phyloP scores from a whole-genome alignment of 2,329 filamentous ascomycete species.

The Diplodia corticola region DNA sequence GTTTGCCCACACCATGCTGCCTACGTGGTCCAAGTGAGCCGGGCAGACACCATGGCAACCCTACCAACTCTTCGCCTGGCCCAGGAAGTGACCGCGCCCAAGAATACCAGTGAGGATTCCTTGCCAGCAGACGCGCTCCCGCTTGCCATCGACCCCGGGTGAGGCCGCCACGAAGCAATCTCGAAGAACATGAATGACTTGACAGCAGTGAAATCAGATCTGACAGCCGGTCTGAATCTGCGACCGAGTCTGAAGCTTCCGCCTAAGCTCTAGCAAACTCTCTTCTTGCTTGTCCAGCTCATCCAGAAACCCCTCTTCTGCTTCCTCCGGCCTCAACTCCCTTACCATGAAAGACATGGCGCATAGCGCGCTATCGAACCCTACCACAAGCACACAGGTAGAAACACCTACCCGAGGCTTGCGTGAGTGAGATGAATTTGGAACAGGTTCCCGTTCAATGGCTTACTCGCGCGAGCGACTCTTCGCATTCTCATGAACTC shows the following conservation, averaged over 20 bases:
- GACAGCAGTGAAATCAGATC: not conserved
- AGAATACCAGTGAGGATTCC: not conserved
- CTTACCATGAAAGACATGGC: not conserved
- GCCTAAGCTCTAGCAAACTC: not conserved
- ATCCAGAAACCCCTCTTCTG: not conserved
- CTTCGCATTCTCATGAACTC: not conserved
- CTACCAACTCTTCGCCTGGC: not conserved
- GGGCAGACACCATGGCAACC: not conserved
- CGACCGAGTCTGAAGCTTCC: not conserved
- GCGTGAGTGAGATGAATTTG: not conserved
- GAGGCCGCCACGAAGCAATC: not conserved
- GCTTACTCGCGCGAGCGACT: not conserved
- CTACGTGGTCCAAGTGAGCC: not conserved
- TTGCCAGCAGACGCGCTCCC: not conserved
- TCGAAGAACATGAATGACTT: not conserved
- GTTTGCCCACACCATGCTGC: not conserved
- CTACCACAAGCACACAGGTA: not conserved
- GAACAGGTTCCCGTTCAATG: not conserved
- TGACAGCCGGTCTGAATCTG: not conserved
- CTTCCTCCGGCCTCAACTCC: not conserved
- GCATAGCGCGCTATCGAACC: not conserved
- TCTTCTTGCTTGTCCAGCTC: not conserved
- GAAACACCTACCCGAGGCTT: rapidly evolving
- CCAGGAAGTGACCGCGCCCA: not conserved
- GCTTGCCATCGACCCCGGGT: not conserved